Conservation (phyloP, 23 red algal species). For the Gracilaria vermiculophylla region DNA sequence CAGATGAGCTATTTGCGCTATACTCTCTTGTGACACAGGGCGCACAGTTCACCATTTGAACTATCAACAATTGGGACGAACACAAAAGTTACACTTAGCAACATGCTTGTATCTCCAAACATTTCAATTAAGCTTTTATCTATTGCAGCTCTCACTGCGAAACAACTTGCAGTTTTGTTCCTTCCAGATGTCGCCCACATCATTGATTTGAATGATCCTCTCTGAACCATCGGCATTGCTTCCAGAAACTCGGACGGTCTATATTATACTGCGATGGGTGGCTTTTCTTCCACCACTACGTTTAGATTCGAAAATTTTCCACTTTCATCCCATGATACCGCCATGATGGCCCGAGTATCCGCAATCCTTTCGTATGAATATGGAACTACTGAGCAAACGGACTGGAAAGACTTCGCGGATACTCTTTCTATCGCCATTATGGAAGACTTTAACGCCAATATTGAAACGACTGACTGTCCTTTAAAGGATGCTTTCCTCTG, state of each 20-base stretch:
- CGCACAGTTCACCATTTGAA: too few species aligned
- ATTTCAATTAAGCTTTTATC: constrained; percentile 15
- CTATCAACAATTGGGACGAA: too few species aligned
- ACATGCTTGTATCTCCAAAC: not conserved
- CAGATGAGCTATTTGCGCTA: too few species aligned
- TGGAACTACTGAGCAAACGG: not conserved
- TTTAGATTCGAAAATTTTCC: not conserved
- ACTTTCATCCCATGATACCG: not conserved
- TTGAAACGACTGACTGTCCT: too few species aligned
- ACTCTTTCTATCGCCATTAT: too few species aligned
- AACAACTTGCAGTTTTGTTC: constrained; percentile 19
- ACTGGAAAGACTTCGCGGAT: too few species aligned
- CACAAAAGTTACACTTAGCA: not conserved
- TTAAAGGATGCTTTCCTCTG: too few species aligned
- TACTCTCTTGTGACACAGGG: too few species aligned
- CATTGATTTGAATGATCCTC: constrained; percentile 15
- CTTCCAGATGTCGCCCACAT: constrained; percentile 8
- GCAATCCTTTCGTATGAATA: not conserved
- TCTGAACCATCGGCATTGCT: constrained; percentile 2
- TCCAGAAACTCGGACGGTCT: not conserved
- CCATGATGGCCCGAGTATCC: not conserved
- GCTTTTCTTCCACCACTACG: not conserved
- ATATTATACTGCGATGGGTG: not conserved
- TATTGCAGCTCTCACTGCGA: constrained; percentile 2
- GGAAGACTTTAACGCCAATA: too few species aligned